Evolutionary conservation across 306 rosid species (phyloP), one percentile per base, ranked within the genome.

Genomic region (Ochetophila trinervis): DNA sequence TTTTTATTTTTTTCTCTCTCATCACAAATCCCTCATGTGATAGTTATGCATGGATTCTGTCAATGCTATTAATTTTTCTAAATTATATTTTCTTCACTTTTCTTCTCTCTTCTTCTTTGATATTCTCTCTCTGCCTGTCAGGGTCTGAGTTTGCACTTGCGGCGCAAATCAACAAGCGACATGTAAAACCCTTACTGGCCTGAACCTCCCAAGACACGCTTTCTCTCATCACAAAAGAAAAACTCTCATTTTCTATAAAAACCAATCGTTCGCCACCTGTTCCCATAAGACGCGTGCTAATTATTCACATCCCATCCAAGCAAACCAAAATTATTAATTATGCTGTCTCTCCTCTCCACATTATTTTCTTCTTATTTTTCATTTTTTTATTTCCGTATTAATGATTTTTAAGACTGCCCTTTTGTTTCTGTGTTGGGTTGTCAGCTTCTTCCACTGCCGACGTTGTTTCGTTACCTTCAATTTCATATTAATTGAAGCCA

Each of bases 91-190:
- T n/a, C 19, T 3, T 19, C 17, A 49, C 6, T 8, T 50, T 10
- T 8, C 17, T 16, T 15, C 2, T 50, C 4, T 50, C 17, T 19
- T 16, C 19, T 50, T 16, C 11, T 50, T 19, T 8, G 0, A 9
- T 16, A 4, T 19, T 47, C 20, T 42, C 5, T 34, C 20, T 24
- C 19, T 63, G 5, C 45, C 30, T 44, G 7, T 17, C 21, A 12
- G 14, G 27, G 27, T 52, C 20, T 53, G 9, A n/a, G 18, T 62
- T 12, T 7, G 53, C 45, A 3, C 59, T 22, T 40, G 32, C 62
- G 78, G 75, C 73, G 78, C 78, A 47, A 71, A 71, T 57, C 14
- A 56, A 35, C 19, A 68, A 35, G 24, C 35, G 62, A 15, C 45
- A 45, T 42, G 53, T 21, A 53, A 32, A 20, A 15, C 22, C 21